Base-by-base conservation (phyloP, 140 eudicot species). In the Cichorium intybus region DNA sequence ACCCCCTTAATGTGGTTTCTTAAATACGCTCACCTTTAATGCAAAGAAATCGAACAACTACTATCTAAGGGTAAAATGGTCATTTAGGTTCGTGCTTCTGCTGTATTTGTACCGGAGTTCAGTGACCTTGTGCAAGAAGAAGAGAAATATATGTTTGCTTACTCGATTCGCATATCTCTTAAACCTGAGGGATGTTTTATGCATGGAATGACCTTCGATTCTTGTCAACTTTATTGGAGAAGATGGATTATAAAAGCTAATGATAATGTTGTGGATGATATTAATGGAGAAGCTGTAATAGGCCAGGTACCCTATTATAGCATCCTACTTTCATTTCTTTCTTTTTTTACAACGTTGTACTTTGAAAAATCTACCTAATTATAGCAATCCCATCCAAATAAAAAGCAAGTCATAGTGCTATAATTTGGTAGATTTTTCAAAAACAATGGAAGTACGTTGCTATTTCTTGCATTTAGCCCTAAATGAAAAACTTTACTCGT, bases 151-250 rank as follows among this genome's bases (percentile, higher is more conserved):
- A 37, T 70, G 62, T 92, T 88, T 76, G 83, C 94, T 28, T 93
- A 93, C 70, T 93, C 99, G 6, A 66, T 93, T 33, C 96, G 95
- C 35, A 69, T 93, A 86, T 93, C 95, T 50, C 88, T 93, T 50
- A 47, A 64, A 52, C 95, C 94, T 2, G 89, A 77, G 64, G 90
- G 99, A 11, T 85, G 99, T 59, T 27, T 71, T 56, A 56, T 83
- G n/a, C 54, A 76, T 60, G 95, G 95, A 16, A 52, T 68, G 78
- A 15, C 60, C n/a, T 81, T 54, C 51, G 68, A 35, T 60, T 79
- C 99, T 35, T 93, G 99, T 84, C 99, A 93, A 60, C 77, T 93
- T 24, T 76, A 83, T 46, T 70, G 90, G 90, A 85, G 99, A 64
- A 93, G 77, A 57, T 88, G 97, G 99, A 71, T 78, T 72, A 83